phyloP scores from a whole-genome alignment of 1,139 yeast species.

The Pichia sp. region DNA sequence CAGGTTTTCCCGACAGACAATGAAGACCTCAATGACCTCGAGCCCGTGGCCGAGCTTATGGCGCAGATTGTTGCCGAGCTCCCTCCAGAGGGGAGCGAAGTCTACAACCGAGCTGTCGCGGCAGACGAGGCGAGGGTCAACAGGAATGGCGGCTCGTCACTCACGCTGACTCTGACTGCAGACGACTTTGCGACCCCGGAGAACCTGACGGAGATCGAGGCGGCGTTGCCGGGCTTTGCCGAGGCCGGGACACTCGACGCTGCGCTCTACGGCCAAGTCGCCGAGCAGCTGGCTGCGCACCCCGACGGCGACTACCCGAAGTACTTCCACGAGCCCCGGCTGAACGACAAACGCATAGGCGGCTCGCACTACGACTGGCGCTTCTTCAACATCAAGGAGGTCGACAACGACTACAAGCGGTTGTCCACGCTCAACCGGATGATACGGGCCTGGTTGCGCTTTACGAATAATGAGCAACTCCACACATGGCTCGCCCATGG shows the following conservation, averaged over 20 bases:
- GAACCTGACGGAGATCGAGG: not conserved
- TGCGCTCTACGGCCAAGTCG: constrained; percentile 15
- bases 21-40: not conserved
- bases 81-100: not conserved
- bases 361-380: constrained; percentile 39
- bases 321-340: constrained; percentile 36
- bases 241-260: constrained; percentile 17
- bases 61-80: not conserved
- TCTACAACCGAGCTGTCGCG: constrained; percentile 4
- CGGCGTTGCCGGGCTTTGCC: not conserved
- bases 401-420: constrained; percentile 36
- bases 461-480: constrained; percentile 37
- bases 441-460: constrained; percentile 49
- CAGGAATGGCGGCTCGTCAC: not conserved
- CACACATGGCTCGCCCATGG: constrained; percentile 61
- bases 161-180: not conserved
- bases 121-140: constrained; percentile 10
- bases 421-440: constrained; percentile 40
- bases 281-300: constrained; percentile 1
- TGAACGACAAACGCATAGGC: constrained; percentile 16
- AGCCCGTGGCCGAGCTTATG: constrained; percentile 6
- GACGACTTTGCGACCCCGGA: constrained; percentile 6
- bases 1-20: not conserved
- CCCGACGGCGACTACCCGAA: constrained; percentile 21
- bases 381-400: constrained; percentile 36